phyloP scores from a whole-genome alignment of 1,284 basidiomycete genomes.

The Heterobasidion irregulare region DNA sequence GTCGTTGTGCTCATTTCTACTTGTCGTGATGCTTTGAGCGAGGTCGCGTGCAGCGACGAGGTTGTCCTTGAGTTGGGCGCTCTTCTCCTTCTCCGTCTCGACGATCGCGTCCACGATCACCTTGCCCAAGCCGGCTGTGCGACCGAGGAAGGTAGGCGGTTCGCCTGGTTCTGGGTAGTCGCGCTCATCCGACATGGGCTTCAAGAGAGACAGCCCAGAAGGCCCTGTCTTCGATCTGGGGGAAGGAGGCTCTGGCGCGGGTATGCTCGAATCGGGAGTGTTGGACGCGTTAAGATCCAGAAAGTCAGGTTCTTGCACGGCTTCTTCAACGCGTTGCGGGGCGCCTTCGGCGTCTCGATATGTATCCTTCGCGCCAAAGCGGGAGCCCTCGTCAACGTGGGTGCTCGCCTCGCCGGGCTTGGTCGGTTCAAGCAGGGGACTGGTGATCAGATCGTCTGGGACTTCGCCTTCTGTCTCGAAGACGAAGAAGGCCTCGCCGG shows the following conservation, averaged over 20 bases:
- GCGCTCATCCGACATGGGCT: not conserved
- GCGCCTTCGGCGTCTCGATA: not conserved
- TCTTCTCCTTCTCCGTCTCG: slow-evolving; percentile 20
- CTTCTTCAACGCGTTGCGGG: slow-evolving; percentile 11
- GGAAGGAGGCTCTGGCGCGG: not conserved
- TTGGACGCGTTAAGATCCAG: slow-evolving; percentile 50
- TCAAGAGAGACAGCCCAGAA: not conserved
- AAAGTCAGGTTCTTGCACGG: slow-evolving; percentile 50
- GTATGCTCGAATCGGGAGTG: not conserved
- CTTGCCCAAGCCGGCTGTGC: slow-evolving; percentile 21
- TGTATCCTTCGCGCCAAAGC: slow-evolving; percentile 33
- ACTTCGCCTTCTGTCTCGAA: slow-evolving; percentile 95
- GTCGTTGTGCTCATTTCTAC: not conserved
- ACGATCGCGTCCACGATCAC: slow-evolving; percentile 20
- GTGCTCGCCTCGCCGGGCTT: slow-evolving; percentile 30
- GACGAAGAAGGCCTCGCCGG: slow-evolving; percentile 98
- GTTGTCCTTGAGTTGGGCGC: slow-evolving; percentile 20
- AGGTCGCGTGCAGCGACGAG: slow-evolving; percentile 17
- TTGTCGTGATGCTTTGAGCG: slow-evolving; percentile 5
- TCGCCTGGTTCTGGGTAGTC: slow-evolving; percentile 1
- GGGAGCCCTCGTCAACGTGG: slow-evolving; percentile 20
- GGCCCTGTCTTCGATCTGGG: not conserved
- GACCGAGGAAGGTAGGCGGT: slow-evolving; percentile 13
- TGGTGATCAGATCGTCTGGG: slow-evolving; percentile 90
- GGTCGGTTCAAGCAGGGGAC: slow-evolving; percentile 74